Percentiles rank a stretch among this genome's conserved stretches.
phyloP scores from a whole-genome alignment of 495 filamentous ascomycete genomes.

The Apiosordaria backusii region DNA sequence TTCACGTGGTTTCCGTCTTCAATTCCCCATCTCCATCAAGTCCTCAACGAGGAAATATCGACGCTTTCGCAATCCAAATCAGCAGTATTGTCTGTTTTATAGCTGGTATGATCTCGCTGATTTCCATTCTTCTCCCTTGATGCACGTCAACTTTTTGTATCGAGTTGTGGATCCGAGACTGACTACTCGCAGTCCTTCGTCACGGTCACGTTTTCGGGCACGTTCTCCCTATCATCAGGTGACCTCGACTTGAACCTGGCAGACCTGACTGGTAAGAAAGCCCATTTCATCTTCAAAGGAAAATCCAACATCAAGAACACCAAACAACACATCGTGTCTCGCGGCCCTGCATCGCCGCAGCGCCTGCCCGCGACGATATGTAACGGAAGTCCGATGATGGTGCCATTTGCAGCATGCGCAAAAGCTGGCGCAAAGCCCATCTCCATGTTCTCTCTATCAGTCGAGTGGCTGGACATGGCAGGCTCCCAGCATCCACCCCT shows the following conservation, averaged over 20 bases:
- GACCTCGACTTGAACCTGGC: constrained; percentile 35
- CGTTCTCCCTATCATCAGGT: constrained; percentile 38
- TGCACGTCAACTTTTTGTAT: constrained; percentile 13
- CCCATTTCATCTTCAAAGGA: not conserved
- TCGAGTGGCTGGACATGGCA: not conserved
- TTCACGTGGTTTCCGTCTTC: constrained; percentile 28
- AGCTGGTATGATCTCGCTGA: constrained; percentile 24
- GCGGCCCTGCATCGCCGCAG: not conserved
- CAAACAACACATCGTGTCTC: not conserved
- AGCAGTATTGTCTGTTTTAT: constrained; percentile 11
- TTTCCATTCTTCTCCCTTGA: constrained; percentile 6
- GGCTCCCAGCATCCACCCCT: not conserved
- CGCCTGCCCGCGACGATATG: not conserved
- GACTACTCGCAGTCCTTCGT: constrained; percentile 29
- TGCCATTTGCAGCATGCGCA: constrained; percentile 3
- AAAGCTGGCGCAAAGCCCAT: not conserved
- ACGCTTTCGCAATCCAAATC: constrained; percentile 3
- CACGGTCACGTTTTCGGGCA: constrained; percentile 39
- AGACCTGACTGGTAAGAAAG: constrained; percentile 25
- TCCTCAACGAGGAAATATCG: constrained; percentile 18
- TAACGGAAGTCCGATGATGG: constrained; percentile 15
- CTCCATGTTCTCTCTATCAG: not conserved
- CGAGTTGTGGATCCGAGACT: constrained; percentile 21
- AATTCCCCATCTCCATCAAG: constrained; percentile 27
- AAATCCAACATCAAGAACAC: not conserved